Evolutionary conservation across 306 rosid genomes (phyloP).

Genomic region (Vigna mungo): DNA sequence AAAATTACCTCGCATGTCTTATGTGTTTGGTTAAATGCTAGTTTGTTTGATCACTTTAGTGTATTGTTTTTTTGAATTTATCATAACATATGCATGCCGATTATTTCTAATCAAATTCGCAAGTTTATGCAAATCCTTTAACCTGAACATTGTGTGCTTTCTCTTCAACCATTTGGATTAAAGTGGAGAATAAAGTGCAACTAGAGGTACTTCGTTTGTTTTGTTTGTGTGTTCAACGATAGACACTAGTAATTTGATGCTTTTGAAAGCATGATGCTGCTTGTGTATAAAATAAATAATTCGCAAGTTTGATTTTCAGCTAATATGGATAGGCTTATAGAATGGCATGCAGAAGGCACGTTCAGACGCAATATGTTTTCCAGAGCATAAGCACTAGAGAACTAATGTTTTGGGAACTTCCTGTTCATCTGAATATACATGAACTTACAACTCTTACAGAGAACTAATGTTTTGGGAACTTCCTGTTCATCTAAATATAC

Average conservation of each 20-base stretch:
- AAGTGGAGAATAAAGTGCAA: slow-evolving; percentile 19
- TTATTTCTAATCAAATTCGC: neutral
- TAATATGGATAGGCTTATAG: slow-evolving; percentile 7
- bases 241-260: slow-evolving; percentile 28
- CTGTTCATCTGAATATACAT: no score
- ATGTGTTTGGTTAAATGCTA: slow-evolving; percentile 2
- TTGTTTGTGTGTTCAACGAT: slow-evolving; percentile 26
- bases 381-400: neutral
- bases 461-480: no score
- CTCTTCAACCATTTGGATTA: slow-evolving; percentile 8
- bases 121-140: slow-evolving; percentile 10
- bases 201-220: slow-evolving; percentile 9
- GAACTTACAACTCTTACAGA: no score
- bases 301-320: neutral
- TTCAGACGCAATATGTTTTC: neutral
- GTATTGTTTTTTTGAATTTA: slow-evolving; percentile 5
- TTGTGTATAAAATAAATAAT: slow-evolving; percentile 11
- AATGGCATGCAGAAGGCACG: slow-evolving; percentile 7
- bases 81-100: neutral
- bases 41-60: slow-evolving; percentile 19
- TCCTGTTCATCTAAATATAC: no score
- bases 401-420: neutral
- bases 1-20: slow-evolving; percentile 4
- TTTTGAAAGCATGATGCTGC: slow-evolving; percentile 4
- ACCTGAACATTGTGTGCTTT: neutral